Percentiles rank a stretch among this genome's conserved stretches.
Conservation (phyloP, 2,329 filamentous ascomycete genomes). For the Exophiala sp. region DNA sequence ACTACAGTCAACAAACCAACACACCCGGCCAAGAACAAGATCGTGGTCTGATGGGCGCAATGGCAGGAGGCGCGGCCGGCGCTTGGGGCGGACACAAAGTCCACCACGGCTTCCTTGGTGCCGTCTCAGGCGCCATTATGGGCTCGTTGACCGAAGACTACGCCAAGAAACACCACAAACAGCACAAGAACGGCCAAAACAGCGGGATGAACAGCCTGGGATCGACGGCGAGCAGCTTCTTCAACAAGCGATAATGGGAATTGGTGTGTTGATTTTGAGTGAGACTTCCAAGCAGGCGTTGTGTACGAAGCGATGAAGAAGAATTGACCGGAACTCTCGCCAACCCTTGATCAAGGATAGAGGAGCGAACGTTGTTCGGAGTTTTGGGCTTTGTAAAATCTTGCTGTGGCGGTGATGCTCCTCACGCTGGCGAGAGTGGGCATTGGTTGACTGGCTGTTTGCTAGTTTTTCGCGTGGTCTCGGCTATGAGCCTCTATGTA, state of each 20-base stretch:
- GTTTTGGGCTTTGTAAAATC: background rate
- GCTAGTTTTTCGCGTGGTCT: background rate
- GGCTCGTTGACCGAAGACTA: slow-evolving; percentile 46
- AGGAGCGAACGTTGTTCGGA: background rate
- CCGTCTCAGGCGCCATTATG: slow-evolving; percentile 46
- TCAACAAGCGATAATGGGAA: background rate
- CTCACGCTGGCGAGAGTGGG: background rate
- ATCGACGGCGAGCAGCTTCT: slow-evolving; percentile 1
- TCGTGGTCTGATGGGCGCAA: slow-evolving; percentile 45
- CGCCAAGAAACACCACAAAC: slow-evolving; percentile 36
- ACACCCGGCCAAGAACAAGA: slow-evolving; percentile 29
- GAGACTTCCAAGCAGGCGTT: background rate
- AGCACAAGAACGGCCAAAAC: slow-evolving; percentile 12
- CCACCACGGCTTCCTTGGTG: slow-evolving; percentile 45
- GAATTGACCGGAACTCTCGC: background rate
- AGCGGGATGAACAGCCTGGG: slow-evolving; percentile 2
- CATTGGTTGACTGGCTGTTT: background rate
- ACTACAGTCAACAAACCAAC: background rate
- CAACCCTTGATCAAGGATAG: background rate
- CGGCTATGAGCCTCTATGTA: background rate
- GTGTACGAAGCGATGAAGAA: slow-evolving; percentile 2
- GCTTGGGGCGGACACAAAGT: slow-evolving; percentile 47
- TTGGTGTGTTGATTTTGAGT: background rate
- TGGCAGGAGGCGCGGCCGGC: slow-evolving; percentile 47
- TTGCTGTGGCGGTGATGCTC: background rate